These are phyloP conservation scores for Garcia nutans DNA, from an alignment of 345 rosid genomes.

Conservation along the genomic window DNA sequence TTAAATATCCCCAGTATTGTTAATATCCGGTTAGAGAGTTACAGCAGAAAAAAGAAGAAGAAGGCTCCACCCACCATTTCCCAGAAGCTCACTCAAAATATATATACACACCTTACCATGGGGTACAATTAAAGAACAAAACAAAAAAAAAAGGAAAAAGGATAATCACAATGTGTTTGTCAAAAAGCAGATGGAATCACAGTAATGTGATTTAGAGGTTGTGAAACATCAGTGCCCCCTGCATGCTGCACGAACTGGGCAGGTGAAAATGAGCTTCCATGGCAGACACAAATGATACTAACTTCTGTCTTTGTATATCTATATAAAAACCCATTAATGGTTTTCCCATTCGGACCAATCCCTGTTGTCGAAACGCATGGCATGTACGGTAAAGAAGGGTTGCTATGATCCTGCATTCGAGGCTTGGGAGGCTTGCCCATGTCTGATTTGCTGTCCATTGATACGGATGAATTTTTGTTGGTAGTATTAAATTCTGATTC, in stretches of 20 bases:
- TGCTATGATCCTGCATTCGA: constrained; percentile 6
- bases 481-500: not conserved
- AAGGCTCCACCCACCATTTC: constrained; percentile 9
- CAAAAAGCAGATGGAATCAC: constrained; percentile 46
- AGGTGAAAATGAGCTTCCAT: constrained; percentile 64
- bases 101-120: not conserved
- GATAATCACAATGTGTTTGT: not conserved
- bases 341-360: constrained; percentile 62
- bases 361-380: constrained; percentile 72
- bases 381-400: constrained; percentile 36
- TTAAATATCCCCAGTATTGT: not conserved
- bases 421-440: constrained; percentile 50
- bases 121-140: not conserved
- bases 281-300: constrained; percentile 67
- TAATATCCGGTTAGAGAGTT: not conserved
- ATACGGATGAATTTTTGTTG: not conserved
- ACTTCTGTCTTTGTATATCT: constrained; percentile 54
- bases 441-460: constrained; percentile 17
- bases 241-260: constrained; percentile 75
- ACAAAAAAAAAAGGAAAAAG: not conserved
- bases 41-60: not conserved
- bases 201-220: constrained; percentile 58
- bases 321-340: constrained; percentile 60
- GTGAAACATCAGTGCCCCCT: constrained; percentile 49
- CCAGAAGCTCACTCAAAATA: constrained; percentile 5